Percentiles rank a stretch among this genome's conserved stretches.
Evolutionary conservation across 2,329 filamentous ascomycete species (phyloP).

Genomic region (Apiospora aurea): DNA sequence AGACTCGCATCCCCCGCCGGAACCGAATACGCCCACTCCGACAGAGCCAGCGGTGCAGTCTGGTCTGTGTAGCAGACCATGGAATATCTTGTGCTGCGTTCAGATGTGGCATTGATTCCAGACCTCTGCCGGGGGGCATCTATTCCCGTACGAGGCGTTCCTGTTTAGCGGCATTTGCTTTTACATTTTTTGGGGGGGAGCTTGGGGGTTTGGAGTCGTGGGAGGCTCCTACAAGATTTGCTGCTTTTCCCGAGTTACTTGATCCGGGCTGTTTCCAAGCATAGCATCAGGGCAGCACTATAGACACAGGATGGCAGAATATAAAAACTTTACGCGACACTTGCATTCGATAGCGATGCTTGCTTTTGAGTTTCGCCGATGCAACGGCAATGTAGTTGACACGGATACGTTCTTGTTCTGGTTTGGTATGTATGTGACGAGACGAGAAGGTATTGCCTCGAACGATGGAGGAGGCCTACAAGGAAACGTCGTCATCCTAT

Average conservation of each 20-base stretch:
- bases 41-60: neutral
- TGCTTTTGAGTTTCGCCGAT: neutral
- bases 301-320: conserved; percentile 24
- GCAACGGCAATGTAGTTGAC: neutral
- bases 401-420: neutral
- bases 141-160: conserved; percentile 20
- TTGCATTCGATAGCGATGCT: neutral
- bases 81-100: neutral
- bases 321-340: conserved; percentile 6
- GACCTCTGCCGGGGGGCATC: neutral
- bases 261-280: conserved; percentile 12
- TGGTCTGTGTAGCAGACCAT: neutral
- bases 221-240: conserved; percentile 22
- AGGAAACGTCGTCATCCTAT: conserved; percentile 11
- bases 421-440: neutral
- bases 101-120: neutral
- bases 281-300: conserved; percentile 24
- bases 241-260: conserved; percentile 18
- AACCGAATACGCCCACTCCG: neutral
- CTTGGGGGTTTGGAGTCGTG: conserved; percentile 21
- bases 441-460: neutral
- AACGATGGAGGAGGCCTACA: neutral
- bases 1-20: neutral
- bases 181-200: conserved; percentile 24
- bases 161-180: conserved; percentile 24